Conservation (phyloP, 495 filamentous ascomycete species). For the Penicillium verhagenii region DNA sequence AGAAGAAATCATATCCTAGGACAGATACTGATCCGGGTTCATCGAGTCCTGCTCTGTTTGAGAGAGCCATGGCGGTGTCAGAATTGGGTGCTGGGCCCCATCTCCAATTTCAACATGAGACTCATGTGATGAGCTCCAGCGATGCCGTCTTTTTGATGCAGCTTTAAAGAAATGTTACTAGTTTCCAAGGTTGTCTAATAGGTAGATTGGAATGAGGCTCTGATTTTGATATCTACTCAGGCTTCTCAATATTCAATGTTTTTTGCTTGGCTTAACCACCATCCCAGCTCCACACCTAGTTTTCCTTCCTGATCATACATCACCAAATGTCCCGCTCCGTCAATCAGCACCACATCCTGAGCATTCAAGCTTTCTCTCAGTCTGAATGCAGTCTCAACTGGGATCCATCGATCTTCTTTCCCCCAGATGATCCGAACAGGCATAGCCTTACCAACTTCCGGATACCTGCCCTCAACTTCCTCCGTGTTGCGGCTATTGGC, state of each 20-base stretch:
- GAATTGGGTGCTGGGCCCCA: too few species aligned
- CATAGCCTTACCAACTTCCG: constrained; percentile 24
- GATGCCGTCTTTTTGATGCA: too few species aligned
- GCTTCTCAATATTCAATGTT: too few species aligned
- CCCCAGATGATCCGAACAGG: constrained; percentile 36
- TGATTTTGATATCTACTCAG: background rate
- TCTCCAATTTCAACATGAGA: too few species aligned
- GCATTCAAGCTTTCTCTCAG: constrained; percentile 20
- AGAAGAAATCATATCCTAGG: too few species aligned
- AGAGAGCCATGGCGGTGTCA: too few species aligned
- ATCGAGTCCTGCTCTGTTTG: too few species aligned
- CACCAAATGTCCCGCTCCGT: constrained; percentile 34
- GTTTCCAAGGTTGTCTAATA: too few species aligned
- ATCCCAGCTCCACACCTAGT: constrained; percentile 26
- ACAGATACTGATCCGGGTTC: background rate
- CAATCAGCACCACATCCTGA: constrained; percentile 24
- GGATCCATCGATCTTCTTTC: constrained; percentile 33
- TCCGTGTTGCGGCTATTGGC: constrained; percentile 25
- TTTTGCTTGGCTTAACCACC: background rate
- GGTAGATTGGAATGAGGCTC: too few species aligned
- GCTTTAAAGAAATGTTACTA: too few species aligned
- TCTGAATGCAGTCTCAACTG: constrained; percentile 23
- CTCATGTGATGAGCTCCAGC: too few species aligned
- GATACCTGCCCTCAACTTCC: constrained; percentile 27
- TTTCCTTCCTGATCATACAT: constrained; percentile 34